Conservation (phyloP, 2,329 filamentous ascomycete species). For the Chalaropsis ovoidea region DNA sequence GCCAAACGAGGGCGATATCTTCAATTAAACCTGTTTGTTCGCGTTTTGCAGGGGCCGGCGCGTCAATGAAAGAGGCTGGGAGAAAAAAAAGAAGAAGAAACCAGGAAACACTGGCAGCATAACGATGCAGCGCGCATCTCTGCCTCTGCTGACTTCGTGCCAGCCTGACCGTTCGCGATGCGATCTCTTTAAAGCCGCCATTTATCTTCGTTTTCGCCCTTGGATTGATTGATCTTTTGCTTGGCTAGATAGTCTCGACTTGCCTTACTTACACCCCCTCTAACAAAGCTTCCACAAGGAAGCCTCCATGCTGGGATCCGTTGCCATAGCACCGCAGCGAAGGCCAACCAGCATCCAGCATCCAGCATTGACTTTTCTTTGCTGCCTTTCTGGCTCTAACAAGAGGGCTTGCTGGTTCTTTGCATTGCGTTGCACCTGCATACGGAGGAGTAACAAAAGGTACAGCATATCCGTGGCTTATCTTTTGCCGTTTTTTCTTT, state of each 20-base stretch:
- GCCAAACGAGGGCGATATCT: not conserved
- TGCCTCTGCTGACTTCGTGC: too few relatives aligned
- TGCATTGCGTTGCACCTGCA: slow-evolving; percentile 13
- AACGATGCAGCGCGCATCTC: not conserved
- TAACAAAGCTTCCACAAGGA: not conserved
- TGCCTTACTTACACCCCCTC: slow-evolving; percentile 3
- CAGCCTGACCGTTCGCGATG: too few relatives aligned
- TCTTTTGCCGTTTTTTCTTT: not conserved
- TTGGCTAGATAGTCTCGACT: not conserved
- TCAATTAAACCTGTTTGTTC: not conserved
- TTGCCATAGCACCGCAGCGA: slow-evolving; percentile 11
- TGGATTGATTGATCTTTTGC: not conserved
- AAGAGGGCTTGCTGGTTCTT: not conserved
- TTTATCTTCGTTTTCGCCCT: too few relatives aligned
- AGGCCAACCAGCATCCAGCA: slow-evolving; percentile 12
- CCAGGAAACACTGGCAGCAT: not conserved
- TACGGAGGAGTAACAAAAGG: slow-evolving; percentile 9
- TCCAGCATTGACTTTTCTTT: not conserved
- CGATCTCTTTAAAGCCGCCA: too few relatives aligned
- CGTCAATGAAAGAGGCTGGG: slow-evolving; percentile 2
- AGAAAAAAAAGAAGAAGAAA: not conserved
- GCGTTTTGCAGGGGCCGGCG: not conserved
- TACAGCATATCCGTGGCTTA: slow-evolving; percentile 3
- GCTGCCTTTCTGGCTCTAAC: slow-evolving; percentile 2
- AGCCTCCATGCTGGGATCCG: not conserved